A percentile compares a stretch with the other conserved stretches of the same genome.
These are phyloP conservation scores for Dipteronia sinensis DNA, from an alignment of 345 rosid species.

Conservation along the genomic window DNA sequence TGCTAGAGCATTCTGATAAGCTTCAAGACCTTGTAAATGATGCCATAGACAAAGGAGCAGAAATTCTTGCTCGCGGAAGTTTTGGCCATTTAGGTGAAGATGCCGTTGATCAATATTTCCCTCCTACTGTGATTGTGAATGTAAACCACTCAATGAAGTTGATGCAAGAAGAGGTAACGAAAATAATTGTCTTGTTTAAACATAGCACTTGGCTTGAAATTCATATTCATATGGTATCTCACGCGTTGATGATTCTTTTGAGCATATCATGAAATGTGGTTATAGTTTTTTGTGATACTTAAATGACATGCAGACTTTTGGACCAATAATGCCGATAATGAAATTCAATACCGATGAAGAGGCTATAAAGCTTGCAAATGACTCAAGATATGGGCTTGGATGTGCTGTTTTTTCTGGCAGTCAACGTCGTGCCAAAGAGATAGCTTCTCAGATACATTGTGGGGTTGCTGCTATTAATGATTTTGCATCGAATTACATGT, in stretches of 20 bases:
- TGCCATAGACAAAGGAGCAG: constrained; percentile 92
- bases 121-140: constrained; percentile 83
- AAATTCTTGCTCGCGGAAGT: constrained; percentile 87
- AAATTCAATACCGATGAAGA: constrained; percentile 90
- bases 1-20: constrained; percentile 89
- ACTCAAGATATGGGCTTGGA: constrained; percentile 91
- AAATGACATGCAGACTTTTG: constrained; percentile 71
- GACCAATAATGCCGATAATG: constrained; percentile 99
- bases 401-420: constrained; percentile 93
- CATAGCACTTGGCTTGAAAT: background rate
- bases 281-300: constrained; percentile 8
- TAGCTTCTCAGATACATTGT: constrained; percentile 83
- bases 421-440: constrained; percentile 71
- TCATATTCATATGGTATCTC: background rate
- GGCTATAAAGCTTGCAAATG: constrained; percentile 83
- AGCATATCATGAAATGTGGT: background rate
- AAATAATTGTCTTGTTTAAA: background rate
- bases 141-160: constrained; percentile 86
- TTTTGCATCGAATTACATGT: constrained; percentile 90
- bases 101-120: constrained; percentile 95
- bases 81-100: constrained; percentile 88
- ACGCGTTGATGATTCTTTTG: background rate
- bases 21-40: constrained; percentile 85
- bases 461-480: constrained; percentile 95
- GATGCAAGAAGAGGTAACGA: constrained; percentile 95